These are phyloP conservation scores for Penicillium sp. DNA, from an alignment of 2,329 filamentous ascomycete species.

Conservation along the genomic window DNA sequence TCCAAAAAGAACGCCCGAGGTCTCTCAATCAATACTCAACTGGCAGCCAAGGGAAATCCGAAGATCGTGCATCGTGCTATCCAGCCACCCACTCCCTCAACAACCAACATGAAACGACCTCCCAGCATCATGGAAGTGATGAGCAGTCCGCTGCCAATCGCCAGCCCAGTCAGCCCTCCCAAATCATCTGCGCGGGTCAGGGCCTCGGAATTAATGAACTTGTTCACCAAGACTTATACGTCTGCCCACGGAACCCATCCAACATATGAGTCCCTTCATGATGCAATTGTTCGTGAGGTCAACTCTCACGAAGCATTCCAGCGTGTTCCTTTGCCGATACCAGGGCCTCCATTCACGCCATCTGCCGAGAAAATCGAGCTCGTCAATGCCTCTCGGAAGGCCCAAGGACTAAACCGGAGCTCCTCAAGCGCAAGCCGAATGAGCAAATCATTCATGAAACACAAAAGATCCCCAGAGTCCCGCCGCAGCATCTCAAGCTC, in stretches of 20 bases:
- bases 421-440: constrained; percentile 34
- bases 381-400: constrained; percentile 10
- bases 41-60: constrained; percentile 35
- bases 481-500: constrained; percentile 34
- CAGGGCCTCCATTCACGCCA: constrained; percentile 39
- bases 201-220: constrained; percentile 44
- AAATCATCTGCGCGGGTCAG: constrained; percentile 33
- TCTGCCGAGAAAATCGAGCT: constrained; percentile 27
- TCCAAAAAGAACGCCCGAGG: constrained; percentile 42
- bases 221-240: constrained; percentile 42
- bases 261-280: constrained; percentile 45
- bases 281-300: constrained; percentile 47
- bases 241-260: constrained; percentile 36
- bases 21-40: constrained; percentile 43
- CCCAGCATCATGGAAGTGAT: constrained; percentile 46
- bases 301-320: constrained; percentile 48
- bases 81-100: constrained; percentile 39
- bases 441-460: constrained; percentile 35
- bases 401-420: constrained; percentile 24
- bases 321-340: constrained; percentile 32
- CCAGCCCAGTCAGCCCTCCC: constrained; percentile 24
- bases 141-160: constrained; percentile 40
- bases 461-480: constrained; percentile 28
- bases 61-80: constrained; percentile 40
- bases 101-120: constrained; percentile 24